A percentile compares a stretch with the other conserved stretches of the same genome.
phyloP scores from a whole-genome alignment of 129 eudicot species.

The Mikania micrantha region DNA sequence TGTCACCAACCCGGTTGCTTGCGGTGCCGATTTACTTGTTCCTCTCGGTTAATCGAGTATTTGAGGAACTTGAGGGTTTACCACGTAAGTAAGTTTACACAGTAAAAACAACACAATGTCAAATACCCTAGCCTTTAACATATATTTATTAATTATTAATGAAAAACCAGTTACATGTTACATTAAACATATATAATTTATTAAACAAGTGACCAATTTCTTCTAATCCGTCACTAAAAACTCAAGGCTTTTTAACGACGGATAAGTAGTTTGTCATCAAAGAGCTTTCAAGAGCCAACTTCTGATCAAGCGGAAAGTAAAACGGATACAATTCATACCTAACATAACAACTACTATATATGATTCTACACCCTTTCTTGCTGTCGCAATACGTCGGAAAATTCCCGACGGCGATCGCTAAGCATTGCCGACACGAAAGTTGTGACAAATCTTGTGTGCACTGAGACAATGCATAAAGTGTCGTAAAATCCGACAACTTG shows the following conservation, averaged over 20 bases:
- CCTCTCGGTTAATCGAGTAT: too few relatives aligned
- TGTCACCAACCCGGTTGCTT: too few relatives aligned
- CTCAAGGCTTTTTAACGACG: slow-evolving; percentile 21
- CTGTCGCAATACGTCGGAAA: slow-evolving; percentile 35
- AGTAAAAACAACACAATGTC: too few relatives aligned
- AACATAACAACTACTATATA: slow-evolving; percentile 62
- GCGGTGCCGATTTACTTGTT: too few relatives aligned
- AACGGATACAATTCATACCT: slow-evolving; percentile 57
- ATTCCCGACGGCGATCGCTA: slow-evolving; percentile 43
- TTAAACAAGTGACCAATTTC: not conserved
- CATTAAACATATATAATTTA: not conserved
- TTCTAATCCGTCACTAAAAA: not conserved
- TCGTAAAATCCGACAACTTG: slow-evolving; percentile 32
- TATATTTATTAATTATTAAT: too few relatives aligned
- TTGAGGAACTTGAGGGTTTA: too few relatives aligned
- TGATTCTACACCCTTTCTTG: slow-evolving; percentile 57
- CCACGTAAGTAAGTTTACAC: too few relatives aligned
- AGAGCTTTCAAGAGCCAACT: slow-evolving; percentile 16
- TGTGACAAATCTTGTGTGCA: slow-evolving; percentile 58
- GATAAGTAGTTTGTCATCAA: slow-evolving; percentile 23
- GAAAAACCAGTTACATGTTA: not conserved
- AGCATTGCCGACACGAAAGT: slow-evolving; percentile 56
- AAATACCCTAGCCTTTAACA: too few relatives aligned
- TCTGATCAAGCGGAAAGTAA: slow-evolving; percentile 46
- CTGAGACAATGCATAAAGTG: slow-evolving; percentile 57